Conservation (phyloP, 768 basidiomycete genomes). For the Chalciporus pseudorubinellus region DNA sequence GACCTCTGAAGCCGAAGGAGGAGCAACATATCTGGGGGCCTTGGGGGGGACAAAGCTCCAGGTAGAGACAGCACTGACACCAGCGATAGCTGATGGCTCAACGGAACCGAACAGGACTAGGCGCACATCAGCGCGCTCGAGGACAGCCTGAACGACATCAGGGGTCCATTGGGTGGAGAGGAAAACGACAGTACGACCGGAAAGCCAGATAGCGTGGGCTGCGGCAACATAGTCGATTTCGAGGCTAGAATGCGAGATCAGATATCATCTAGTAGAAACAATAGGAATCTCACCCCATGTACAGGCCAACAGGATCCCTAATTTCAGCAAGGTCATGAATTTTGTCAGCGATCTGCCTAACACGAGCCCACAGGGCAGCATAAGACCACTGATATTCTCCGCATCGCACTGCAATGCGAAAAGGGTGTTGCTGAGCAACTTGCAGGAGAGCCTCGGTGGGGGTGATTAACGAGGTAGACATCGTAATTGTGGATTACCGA, state of each 20-base stretch:
- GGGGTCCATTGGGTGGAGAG: slow-evolving; percentile 26
- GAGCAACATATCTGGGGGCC: slow-evolving; percentile 9
- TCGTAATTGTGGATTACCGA: slow-evolving; percentile 3
- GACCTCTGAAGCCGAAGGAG: slow-evolving; percentile 15
- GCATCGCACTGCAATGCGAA: slow-evolving; percentile 14
- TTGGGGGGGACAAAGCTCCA: slow-evolving; percentile 11
- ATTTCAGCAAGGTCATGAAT: slow-evolving; percentile 23
- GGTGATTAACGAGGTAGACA: slow-evolving; percentile 20
- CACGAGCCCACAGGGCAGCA: slow-evolving; percentile 28
- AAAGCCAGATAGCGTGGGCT: slow-evolving; percentile 30
- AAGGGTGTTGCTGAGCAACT: slow-evolving; percentile 31
- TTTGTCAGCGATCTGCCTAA: slow-evolving; percentile 24
- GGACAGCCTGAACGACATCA: slow-evolving; percentile 20
- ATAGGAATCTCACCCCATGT: slow-evolving; percentile 1
- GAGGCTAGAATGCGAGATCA: slow-evolving; percentile 13
- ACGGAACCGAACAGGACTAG: slow-evolving; percentile 23
- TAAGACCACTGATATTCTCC: slow-evolving; percentile 27
- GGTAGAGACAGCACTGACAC: slow-evolving; percentile 20
- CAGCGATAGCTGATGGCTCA: slow-evolving; percentile 8
- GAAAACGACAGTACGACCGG: slow-evolving; percentile 28
- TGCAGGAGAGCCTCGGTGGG: slow-evolving; percentile 31
- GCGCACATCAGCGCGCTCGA: slow-evolving; percentile 19
- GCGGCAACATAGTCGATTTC: slow-evolving; percentile 29
- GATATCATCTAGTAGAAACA: no score
- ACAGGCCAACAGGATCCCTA: slow-evolving; percentile 26